Evolutionary conservation across 2,329 filamentous ascomycete species (phyloP), one percentile per base, ranked within the genome.

Genomic region (Fusarium citri): DNA sequence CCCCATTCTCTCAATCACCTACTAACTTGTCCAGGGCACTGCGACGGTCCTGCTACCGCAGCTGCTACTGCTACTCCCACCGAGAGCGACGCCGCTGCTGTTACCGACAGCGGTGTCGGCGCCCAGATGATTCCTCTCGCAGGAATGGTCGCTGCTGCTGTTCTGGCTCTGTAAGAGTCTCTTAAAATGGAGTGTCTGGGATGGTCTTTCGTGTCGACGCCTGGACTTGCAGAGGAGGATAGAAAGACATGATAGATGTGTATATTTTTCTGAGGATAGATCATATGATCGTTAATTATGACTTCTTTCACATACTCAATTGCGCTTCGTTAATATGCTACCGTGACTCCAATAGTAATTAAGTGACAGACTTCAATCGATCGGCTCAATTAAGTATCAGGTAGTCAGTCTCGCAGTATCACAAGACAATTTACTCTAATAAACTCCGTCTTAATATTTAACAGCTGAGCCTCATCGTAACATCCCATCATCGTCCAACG

Each of bases 111-210:
- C 15, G 72, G 59, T 31, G 73, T 64, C 0, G 71, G 45, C 8
- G 50, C 70, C 0, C 63, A 61, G 14, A 58, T 74, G 20, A 64
- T 75, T 3, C 73, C 73, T n/a, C 25, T 75, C 11, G 57, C 66
- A 8, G 73, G 72, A 23, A 49, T 75, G 23, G 54, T 73, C 10
- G 73, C 64, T 18, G 73, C 73, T 8, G 73, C 72, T n/a, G 50
- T 65, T 22, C 43, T 75, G 23, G 72, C 67, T 45, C 63, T 75
- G n/a, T 74, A 65, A 68, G 22, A 31, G 49, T 5, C 3, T 0
- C 9, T 18, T 11, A 37, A 26, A 25, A 37, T 46, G 28, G 43
- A 46, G 42, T 22, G 31, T 63, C 60, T 37, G 15, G 56, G 68
- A 51, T 28, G 15, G 18, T 40, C 30, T 20, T 26, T 30, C 15